Evolutionary conservation across 495 filamentous ascomycete genomes (phyloP), one percentile per base, ranked within the genome.

Genomic region (Lophiotrema nucula): DNA sequence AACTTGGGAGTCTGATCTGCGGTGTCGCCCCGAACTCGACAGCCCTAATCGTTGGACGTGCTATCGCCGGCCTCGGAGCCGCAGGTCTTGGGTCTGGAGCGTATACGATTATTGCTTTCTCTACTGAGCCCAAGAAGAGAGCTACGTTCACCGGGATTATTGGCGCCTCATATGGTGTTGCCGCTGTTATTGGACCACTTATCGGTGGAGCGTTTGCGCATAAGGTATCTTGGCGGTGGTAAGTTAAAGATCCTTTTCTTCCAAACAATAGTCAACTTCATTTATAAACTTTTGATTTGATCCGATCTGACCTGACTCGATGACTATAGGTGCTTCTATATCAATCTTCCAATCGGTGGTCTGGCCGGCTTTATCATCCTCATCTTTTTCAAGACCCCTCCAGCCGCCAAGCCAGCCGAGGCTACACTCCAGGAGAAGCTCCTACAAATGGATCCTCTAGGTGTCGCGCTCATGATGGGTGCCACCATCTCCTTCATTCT

Each of bases 1-100:
- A 95, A 64, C 41, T 93, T 12, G 91, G 92, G 21, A 88, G 83
- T 16, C 70, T 90, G 39, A 74, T 96, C 58, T 96, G 89, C 70
- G 91, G 8, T 22, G 80, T 83, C 2, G 86, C 91, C 0, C 86
- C 88, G 0, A 88, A 73, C 51, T 91, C 87, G 0, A 75, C 82
- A 0, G 81, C 82, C 3, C 74, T 96, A 24, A 95, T 96, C 59
- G 71, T 92, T 54, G 91, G 92, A 10, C 85, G 92, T 26, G 91
- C 92, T 13, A 76, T 96, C 44, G 88, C 89, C 19, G 91, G 91
- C 21, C 57, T 95, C 18, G 91, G 90, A 19, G 79, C 11, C 10
- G 39, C 91, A 0, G 92, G 89, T 38, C 80, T 96, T 48, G 90
- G 90, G 68, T 84, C 85, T 1, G 92, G 92, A 4, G 84, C 84